Evolutionary conservation across 2,329 filamentous ascomycete genomes (phyloP).

Genomic region (Phyllosticta citribraziliensis): DNA sequence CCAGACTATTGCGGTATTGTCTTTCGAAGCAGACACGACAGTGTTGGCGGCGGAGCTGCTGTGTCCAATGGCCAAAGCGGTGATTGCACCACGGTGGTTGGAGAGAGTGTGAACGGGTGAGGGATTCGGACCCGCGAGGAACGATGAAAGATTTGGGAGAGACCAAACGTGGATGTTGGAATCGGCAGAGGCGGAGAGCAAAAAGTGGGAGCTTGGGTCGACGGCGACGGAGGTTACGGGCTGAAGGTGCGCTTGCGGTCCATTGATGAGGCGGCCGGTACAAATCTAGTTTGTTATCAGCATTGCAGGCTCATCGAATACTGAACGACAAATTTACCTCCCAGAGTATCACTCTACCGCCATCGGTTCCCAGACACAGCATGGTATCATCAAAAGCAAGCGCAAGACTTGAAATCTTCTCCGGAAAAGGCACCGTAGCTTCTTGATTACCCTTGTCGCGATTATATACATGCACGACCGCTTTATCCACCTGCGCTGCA

Average conservation of each 20-base stretch:
- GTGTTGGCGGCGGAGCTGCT: conserved; percentile 67
- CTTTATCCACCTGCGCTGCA: conserved; percentile 82
- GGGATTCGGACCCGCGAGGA: conserved; percentile 36
- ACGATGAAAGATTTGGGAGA: conserved; percentile 60
- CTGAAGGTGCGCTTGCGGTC: conserved; percentile 69
- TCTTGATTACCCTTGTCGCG: conserved; percentile 78
- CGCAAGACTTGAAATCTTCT: conserved; percentile 70
- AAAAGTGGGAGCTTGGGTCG: conserved; percentile 59
- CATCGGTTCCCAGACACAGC: conserved; percentile 69
- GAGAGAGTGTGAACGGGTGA: conserved; percentile 71
- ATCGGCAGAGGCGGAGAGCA: conserved; percentile 74
- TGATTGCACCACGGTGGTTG: conserved; percentile 67
- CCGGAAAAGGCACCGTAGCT: conserved; percentile 76
- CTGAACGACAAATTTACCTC: conserved; percentile 51
- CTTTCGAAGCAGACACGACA: conserved; percentile 71
- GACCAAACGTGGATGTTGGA: conserved; percentile 92
- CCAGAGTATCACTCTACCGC: conserved; percentile 83
- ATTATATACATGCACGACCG: conserved; percentile 86
- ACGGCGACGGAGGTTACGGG: conserved; percentile 65
- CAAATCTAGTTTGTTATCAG: conserved; percentile 42
- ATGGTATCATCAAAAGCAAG: conserved; percentile 58
- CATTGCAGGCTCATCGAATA: conserved; percentile 26
- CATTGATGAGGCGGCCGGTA: conserved; percentile 67
- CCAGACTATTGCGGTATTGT: conserved; percentile 88
- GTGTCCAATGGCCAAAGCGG: conserved; percentile 51